These are phyloP conservation scores for Orbilia ellipsospora DNA, from an alignment of 2,329 filamentous ascomycete species.

Conservation along the genomic window DNA sequence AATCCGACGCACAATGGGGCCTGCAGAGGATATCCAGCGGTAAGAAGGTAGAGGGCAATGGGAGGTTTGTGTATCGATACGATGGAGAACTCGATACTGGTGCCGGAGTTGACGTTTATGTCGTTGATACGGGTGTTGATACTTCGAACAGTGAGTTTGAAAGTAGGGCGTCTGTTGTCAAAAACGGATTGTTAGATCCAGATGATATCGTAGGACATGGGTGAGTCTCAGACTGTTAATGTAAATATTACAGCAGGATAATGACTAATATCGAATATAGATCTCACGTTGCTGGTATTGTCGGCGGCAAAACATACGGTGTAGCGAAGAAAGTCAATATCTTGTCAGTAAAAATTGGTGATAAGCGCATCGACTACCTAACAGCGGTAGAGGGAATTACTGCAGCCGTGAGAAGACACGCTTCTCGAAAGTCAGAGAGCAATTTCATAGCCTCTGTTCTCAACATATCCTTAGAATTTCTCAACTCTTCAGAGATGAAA, in stretches of 20 bases:
- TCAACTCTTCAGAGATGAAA: constrained; percentile 65
- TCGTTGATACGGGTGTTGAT: constrained; percentile 4
- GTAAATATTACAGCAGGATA: too few species aligned
- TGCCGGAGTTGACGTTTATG: constrained; percentile 18
- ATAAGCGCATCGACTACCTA: constrained; percentile 13
- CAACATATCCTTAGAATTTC: constrained; percentile 33
- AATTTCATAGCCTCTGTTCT: constrained; percentile 26
- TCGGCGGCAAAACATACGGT: constrained; percentile 16
- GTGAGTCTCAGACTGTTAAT: not conserved
- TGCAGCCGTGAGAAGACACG: constrained; percentile 60
- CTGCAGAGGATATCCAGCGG: constrained; percentile 23
- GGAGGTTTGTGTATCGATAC: constrained; percentile 12
- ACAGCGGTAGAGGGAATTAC: constrained; percentile 59
- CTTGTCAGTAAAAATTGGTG: constrained; percentile 20
- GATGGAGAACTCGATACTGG: constrained; percentile 5
- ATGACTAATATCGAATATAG: constrained; percentile 20
- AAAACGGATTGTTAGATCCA: not conserved
- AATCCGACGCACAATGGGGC: constrained; percentile 20
- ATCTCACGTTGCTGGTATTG: constrained; percentile 53
- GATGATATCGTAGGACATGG: constrained; percentile 11
- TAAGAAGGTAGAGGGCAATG: not conserved
- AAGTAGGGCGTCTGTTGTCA: not conserved
- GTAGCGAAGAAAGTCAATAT: constrained; percentile 37
- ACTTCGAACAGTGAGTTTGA: constrained; percentile 1
- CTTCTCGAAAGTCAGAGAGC: constrained; percentile 8